Evolutionary conservation across 768 basidiomycete genomes (phyloP), one percentile per base, ranked within the genome.

Genomic region (Leccinum boreale): DNA sequence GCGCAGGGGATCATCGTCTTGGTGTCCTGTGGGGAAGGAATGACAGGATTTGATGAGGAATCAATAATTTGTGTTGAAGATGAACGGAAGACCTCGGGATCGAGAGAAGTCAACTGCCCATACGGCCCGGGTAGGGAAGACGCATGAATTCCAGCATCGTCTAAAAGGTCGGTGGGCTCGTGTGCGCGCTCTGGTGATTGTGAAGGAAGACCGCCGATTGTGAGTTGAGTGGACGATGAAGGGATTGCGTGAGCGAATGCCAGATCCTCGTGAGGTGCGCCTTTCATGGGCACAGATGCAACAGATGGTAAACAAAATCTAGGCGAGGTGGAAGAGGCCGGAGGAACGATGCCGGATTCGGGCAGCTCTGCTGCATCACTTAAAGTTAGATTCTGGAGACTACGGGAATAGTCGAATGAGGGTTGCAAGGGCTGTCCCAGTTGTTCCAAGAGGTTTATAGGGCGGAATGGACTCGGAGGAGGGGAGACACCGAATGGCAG

Each of bases 291-390:
- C 23, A 44, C 31, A 48, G 54, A 44, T 57, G 60, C 58, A 56
- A 65, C 59, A 36, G 65, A 63, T 31, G 69, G 63, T 36, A 75
- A 69, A 62, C 78, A 72, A 21, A 79, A 76, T 63, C 81, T 79
- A 54, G 81, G 74, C 35, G 73, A 74, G 33, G 78, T 75, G 35
- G 76, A 73, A 59, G 73, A 75, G 12, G 56, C 69, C 53, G 67
- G 65, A 5, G 63, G 62, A 29, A 31, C 56, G 36, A 62, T 62
- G 35, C 36, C 35, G 39, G 56, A 33, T 33, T 55, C 51, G 19
- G 52, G 14, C 24, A 15, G 46, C 24, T 51, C 51, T 46, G 56
- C 56, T 24, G 23, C 56, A 45, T 58, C 47, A 47, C 26, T 55
- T 23, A 36, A 53, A 48, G 52, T n/a, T 29, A 46, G 46, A 50